Percentiles rank a stretch among this genome's conserved stretches.
Conservation (phyloP, 2,329 filamentous ascomycete species). For the Penicillium griseofulvum region DNA sequence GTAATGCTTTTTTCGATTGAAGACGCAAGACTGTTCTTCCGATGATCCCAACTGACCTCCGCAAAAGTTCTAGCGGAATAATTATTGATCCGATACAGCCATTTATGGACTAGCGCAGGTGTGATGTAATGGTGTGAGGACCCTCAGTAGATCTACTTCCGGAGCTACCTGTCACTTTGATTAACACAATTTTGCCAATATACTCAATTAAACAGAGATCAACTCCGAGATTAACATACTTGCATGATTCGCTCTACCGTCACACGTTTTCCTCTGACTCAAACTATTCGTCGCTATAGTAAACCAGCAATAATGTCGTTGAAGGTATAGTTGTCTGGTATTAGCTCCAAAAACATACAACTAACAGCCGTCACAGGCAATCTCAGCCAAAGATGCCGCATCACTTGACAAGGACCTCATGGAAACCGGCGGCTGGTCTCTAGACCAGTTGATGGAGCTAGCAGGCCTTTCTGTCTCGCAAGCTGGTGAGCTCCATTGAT, state of each 20-base stretch:
- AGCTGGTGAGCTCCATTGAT: slow-evolving; percentile 58
- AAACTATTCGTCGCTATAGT: slow-evolving; percentile 23
- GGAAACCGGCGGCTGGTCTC: slow-evolving; percentile 78
- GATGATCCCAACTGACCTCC: slow-evolving; percentile 19
- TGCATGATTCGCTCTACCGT: slow-evolving; percentile 30
- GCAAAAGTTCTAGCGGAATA: slow-evolving; percentile 32
- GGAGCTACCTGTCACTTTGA: not conserved
- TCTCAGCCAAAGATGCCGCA: slow-evolving; percentile 82
- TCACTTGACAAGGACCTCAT: slow-evolving; percentile 93
- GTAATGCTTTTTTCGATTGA: not conserved
- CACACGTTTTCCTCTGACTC: slow-evolving; percentile 11
- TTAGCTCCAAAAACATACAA: not conserved
- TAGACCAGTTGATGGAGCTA: slow-evolving; percentile 97
- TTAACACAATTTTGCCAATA: not conserved
- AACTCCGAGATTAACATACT: not conserved
- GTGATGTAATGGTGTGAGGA: slow-evolving; percentile 26
- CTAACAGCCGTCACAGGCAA: slow-evolving; percentile 58
- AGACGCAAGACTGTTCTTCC: not conserved
- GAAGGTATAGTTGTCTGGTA: slow-evolving; percentile 31
- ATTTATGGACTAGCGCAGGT: slow-evolving; percentile 24
- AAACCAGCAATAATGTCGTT: slow-evolving; percentile 41
- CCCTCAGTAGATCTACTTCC: slow-evolving; percentile 1
- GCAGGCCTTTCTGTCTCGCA: slow-evolving; percentile 91
- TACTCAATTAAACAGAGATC: not conserved
- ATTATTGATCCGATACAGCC: slow-evolving; percentile 23